Percentiles rank a stretch among this genome's conserved stretches.
Evolutionary conservation across 768 basidiomycete species (phyloP).

Genomic region (Peribolospora baueri): DNA sequence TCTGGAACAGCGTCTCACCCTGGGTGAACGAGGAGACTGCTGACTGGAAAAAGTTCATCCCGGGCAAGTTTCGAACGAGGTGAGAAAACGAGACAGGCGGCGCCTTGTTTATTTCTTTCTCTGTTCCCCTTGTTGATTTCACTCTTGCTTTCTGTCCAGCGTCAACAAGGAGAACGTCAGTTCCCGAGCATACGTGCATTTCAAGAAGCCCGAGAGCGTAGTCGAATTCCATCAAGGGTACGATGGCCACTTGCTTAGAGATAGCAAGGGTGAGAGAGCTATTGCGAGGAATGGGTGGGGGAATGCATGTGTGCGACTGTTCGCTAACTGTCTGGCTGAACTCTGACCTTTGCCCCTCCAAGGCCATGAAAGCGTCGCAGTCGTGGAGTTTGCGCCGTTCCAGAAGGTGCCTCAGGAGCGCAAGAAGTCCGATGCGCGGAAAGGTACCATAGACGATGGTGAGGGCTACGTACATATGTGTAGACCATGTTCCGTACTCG

Average conservation of each 20-base stretch:
- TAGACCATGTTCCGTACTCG: not conserved
- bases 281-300: too few species aligned
- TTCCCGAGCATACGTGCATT: slow-evolving; percentile 77
- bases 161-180: slow-evolving; percentile 59
- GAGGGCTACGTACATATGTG: not conserved
- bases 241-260: slow-evolving; percentile 73
- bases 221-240: slow-evolving; percentile 56
- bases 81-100: not conserved
- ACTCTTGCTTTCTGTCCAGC: slow-evolving; percentile 20
- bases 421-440: slow-evolving; percentile 54
- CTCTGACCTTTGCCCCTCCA: not conserved
- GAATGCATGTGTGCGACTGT: not conserved
- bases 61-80: slow-evolving; percentile 8
- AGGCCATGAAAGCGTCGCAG: slow-evolving; percentile 70
- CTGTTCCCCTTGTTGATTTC: not conserved
- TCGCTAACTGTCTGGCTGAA: not conserved
- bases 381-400: slow-evolving; percentile 84
- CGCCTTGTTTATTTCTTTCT: not conserved
- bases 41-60: slow-evolving; percentile 4
- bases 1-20: slow-evolving; percentile 68
- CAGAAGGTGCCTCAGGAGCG: slow-evolving; percentile 55
- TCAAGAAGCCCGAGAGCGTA: slow-evolving; percentile 49
- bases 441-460: slow-evolving; percentile 80
- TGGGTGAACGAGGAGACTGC: slow-evolving; percentile 61
- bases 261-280: slow-evolving; percentile 53